Percentiles rank a stretch among this genome's conserved stretches.
These are phyloP conservation scores for Danielia reshetovae DNA, from an alignment of 805 yeast genomes.

Conservation along the genomic window DNA sequence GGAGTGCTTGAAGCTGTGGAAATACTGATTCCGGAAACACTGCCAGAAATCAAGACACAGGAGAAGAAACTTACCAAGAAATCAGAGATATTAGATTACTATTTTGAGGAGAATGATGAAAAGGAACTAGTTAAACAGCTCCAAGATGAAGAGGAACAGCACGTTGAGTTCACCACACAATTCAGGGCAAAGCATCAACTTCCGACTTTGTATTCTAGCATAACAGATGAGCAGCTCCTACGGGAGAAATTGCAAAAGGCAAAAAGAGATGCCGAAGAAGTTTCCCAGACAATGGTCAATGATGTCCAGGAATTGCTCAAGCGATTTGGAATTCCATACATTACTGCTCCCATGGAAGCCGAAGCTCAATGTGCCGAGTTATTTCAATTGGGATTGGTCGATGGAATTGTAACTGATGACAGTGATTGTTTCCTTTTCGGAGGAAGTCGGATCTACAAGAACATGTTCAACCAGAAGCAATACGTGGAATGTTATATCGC, in stretches of 20 bases:
- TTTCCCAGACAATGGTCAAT: slow-evolving; percentile 75
- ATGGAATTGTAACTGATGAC: slow-evolving; percentile 96
- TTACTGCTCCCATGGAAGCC: slow-evolving; percentile 98
- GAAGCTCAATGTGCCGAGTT: slow-evolving; percentile 97
- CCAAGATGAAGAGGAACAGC: slow-evolving; percentile 67
- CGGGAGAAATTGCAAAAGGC: slow-evolving; percentile 62
- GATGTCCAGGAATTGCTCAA: slow-evolving; percentile 88
- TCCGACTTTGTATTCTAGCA: slow-evolving; percentile 32
- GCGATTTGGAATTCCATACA: slow-evolving; percentile 89
- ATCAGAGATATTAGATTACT: slow-evolving; percentile 47
- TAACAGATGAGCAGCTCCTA: slow-evolving; percentile 45
- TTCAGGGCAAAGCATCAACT: slow-evolving; percentile 20
- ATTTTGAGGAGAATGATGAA: slow-evolving; percentile 76
- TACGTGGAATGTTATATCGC: slow-evolving; percentile 81
- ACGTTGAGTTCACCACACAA: slow-evolving; percentile 51
- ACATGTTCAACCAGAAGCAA: slow-evolving; percentile 90
- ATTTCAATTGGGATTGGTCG: slow-evolving; percentile 65
- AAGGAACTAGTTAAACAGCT: slow-evolving; percentile 59
- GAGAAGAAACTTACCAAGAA: slow-evolving; percentile 2
- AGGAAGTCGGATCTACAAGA: slow-evolving; percentile 76
- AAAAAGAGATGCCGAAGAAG: slow-evolving; percentile 87
- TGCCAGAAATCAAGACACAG: slow-evolving; percentile 1
- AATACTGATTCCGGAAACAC: neutral
- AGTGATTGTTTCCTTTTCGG: slow-evolving; percentile 96
- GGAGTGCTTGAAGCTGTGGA: neutral